Percentiles rank a stretch among this genome's conserved stretches.
Evolutionary conservation across 1,139 yeast genomes (phyloP).

Genomic region (Kazachstania sp.): DNA sequence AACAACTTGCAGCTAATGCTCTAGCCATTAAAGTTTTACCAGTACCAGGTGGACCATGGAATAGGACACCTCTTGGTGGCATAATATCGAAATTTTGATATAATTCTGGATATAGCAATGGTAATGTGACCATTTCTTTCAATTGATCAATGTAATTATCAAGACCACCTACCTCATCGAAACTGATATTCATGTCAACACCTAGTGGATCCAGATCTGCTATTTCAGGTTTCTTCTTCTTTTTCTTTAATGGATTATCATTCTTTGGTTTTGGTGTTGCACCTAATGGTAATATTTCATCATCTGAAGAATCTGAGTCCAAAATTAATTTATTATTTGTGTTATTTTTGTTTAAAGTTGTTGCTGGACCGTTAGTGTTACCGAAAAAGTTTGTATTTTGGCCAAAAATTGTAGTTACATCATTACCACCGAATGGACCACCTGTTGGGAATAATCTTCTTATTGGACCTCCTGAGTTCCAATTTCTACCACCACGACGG

Average conservation of each 20-base stretch:
- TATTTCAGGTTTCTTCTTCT: slow-evolving; percentile 52
- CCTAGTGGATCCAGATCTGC: slow-evolving; percentile 96
- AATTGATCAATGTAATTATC: slow-evolving; percentile 84
- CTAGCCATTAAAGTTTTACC: slow-evolving; percentile 98
- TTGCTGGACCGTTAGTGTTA: slow-evolving; percentile 22
- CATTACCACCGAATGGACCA: slow-evolving; percentile 97
- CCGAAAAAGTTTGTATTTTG: slow-evolving; percentile 42
- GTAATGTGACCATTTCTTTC: slow-evolving; percentile 95
- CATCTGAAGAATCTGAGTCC: slow-evolving; percentile 72
- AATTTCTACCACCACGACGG: slow-evolving; percentile 32
- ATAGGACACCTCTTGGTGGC: slow-evolving; percentile 95
- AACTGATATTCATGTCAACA: slow-evolving; percentile 86
- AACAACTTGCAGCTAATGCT: slow-evolving; percentile 92
- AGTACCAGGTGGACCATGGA: slow-evolving; percentile 99
- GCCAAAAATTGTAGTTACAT: slow-evolving; percentile 68
- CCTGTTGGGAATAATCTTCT: slow-evolving; percentile 81
- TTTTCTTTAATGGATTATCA: slow-evolving; percentile 17
- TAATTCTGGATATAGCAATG: slow-evolving; percentile 86
- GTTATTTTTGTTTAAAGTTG: slow-evolving; percentile 20
- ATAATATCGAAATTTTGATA: slow-evolving; percentile 85
- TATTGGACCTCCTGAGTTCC: slow-evolving; percentile 34
- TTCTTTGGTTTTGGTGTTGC: slow-evolving; percentile 24
- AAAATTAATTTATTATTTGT: slow-evolving; percentile 24
- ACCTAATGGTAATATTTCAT: slow-evolving; percentile 36
- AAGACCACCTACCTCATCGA: slow-evolving; percentile 85